Percentiles rank a stretch among this genome's conserved stretches.
These are phyloP conservation scores for Fusarium nurragi DNA, from an alignment of 2,329 filamentous ascomycete genomes.

Conservation along the genomic window DNA sequence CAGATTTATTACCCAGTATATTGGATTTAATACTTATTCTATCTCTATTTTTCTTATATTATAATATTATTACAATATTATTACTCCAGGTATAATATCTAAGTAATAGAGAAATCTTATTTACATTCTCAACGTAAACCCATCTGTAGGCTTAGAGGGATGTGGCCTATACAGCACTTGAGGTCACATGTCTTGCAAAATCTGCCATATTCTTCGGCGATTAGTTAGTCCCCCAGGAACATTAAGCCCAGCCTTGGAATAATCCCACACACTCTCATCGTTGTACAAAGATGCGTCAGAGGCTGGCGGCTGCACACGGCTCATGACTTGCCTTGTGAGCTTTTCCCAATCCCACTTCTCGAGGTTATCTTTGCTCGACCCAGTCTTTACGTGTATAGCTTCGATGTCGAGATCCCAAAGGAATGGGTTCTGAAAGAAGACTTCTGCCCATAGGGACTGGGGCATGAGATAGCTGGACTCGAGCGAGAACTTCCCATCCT, in stretches of 20 bases:
- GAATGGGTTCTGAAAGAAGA: neutral
- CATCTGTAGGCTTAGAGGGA: neutral
- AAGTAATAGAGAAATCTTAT: neutral
- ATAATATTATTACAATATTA: no score
- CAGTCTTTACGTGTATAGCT: neutral
- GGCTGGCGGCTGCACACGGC: neutral
- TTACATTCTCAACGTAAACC: neutral
- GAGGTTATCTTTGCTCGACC: neutral
- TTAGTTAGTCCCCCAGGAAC: neutral
- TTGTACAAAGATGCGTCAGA: neutral
- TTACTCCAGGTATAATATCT: no score
- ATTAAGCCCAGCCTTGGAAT: neutral
- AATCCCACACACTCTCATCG: neutral
- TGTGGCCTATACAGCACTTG: neutral
- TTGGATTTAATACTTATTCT: no score
- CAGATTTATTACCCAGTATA: no score
- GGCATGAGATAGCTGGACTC: conserved; percentile 1
- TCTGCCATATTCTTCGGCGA: conserved; percentile 13
- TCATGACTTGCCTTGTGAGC: neutral
- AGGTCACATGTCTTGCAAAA: neutral
- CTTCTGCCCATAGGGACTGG: neutral
- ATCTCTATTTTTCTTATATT: no score
- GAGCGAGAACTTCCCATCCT: neutral
- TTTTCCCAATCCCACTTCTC: conserved; percentile 12
- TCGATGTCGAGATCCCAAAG: conserved; percentile 1